phyloP scores from a whole-genome alignment of 2,329 filamentous ascomycete species.

The Coniochaeta sp. region DNA sequence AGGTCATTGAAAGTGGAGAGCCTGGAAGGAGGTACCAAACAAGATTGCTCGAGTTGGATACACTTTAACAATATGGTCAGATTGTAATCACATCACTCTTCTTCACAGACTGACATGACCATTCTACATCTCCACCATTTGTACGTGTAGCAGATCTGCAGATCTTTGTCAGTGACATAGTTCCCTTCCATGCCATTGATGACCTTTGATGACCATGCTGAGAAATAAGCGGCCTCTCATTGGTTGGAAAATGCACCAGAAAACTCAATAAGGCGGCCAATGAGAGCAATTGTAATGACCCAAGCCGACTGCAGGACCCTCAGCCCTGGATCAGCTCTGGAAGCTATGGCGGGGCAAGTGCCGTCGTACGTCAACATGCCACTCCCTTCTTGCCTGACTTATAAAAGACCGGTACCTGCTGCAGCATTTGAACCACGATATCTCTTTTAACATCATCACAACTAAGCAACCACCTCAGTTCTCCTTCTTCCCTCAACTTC shows the following conservation, averaged over 20 bases:
- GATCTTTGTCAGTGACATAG: too few species aligned
- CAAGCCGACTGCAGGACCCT: background rate
- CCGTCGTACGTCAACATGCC: background rate
- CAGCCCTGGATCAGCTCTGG: background rate
- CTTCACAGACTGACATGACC: background rate
- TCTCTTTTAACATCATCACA: too few species aligned
- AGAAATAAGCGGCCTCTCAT: conserved; percentile 15
- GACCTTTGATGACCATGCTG: conserved; percentile 8
- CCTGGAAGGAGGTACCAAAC: too few species aligned
- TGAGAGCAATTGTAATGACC: conserved; percentile 5
- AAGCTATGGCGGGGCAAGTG: conserved; percentile 1
- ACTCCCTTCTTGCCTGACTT: conserved; percentile 1
- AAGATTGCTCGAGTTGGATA: too few species aligned
- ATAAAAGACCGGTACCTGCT: background rate
- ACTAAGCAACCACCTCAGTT: too few species aligned
- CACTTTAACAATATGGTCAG: too few species aligned
- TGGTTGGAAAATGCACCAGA: conserved; percentile 3
- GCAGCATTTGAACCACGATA: background rate
- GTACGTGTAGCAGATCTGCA: too few species aligned
- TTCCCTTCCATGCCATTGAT: too few species aligned
- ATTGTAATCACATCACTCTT: too few species aligned
- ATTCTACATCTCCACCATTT: background rate
- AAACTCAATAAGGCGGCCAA: conserved; percentile 2
- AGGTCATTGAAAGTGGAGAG: too few species aligned
- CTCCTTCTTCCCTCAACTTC: background rate